Evolutionary conservation across 345 rosid genomes (phyloP).

Genomic region (thale cress (Arabidopsis thaliana)): TAIR10.1 NC_003071.7:15714001-15714500

Average conservation of each 20-base stretch:
- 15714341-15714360: neutral
- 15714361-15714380: neutral
- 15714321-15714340: neutral
- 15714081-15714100: constrained; percentile 39
- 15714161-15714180: constrained; percentile 23
- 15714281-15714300: no score
- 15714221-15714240: neutral
- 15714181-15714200: neutral
- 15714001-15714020: constrained; percentile 21
- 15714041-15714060: constrained; percentile 31
- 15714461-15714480: constrained; percentile 1
- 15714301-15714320: no score
- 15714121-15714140: constrained; percentile 36
- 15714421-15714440: neutral
- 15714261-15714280: neutral
- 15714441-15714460: neutral
- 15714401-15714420: neutral
- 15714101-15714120: constrained; percentile 41
- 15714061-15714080: constrained; percentile 38
- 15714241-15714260: neutral
- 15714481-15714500: constrained; percentile 7
- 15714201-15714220: neutral
- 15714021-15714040: neutral
- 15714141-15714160: constrained; percentile 34
- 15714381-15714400: neutral